Base-by-base conservation (phyloP, 352 stramenopile genomes). In the Phytophthora europaea region DNA sequence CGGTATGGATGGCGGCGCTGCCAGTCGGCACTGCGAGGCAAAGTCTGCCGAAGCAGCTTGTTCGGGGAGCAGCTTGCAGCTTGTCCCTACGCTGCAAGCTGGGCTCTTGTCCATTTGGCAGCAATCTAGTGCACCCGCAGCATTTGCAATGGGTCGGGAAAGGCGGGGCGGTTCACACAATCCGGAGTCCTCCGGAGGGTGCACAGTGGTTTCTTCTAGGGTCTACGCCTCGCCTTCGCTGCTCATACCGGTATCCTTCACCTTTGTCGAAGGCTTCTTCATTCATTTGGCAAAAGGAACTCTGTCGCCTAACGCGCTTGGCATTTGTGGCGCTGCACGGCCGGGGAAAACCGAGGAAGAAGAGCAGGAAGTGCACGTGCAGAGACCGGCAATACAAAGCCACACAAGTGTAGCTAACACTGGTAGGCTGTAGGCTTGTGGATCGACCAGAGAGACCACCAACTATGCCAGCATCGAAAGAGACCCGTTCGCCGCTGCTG, bases 341-440 rank as follows among this genome's bases (percentile, higher is more conserved):
- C 34, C 8, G 48, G 36, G 58, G 73, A 74, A 74, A 71, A 71
- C 34, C 26, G 18, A 55, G 65, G 73, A 78, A 80, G 69, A 75
- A 69, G 60, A 64, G 73, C 70, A 80, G 61, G 73, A 80, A 75
- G 40, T 34, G 73, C 65, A 78, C 6, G 73, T 75, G 22, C 64
- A 80, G 60, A 80, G 59, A 80, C 69, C 54, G 50, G 63, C 31
- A 73, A 26, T 22, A 68, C 62, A 36, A 76, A 63, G 54, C 31
- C n/a, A 73, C 67, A 73, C 16, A 43, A 67, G 38, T 45, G 38
- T 45, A n/a, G 38, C 34, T 38, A 38, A 13, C 38, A 61, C 18
- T 12, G 38, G 53, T 26, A 26, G 36, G 9, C 10, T 2, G 36
- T 22, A 20, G 16, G 16, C 43, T 51, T 43, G 18, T 51, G 43